A percentile compares a stretch with the other conserved stretches of the same genome.
These are phyloP conservation scores for Glonium stellatum DNA, from an alignment of 495 filamentous ascomycete species.

Conservation along the genomic window DNA sequence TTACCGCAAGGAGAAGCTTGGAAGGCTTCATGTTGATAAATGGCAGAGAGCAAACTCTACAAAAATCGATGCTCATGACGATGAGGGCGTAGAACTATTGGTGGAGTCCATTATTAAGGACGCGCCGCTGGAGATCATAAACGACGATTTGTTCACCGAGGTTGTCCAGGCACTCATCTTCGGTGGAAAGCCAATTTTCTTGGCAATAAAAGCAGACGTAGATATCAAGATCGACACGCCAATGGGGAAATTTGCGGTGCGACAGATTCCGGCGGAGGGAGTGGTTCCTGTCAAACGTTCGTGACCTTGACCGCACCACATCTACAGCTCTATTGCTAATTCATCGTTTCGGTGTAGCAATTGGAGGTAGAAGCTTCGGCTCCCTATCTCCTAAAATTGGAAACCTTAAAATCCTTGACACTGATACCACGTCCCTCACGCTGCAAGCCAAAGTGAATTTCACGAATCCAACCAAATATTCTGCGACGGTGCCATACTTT, in stretches of 20 bases:
- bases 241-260: slow-evolving; percentile 70
- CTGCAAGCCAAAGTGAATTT: slow-evolving; percentile 66
- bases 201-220: slow-evolving; percentile 72
- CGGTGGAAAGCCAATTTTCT: slow-evolving; percentile 52
- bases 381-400: slow-evolving; percentile 55
- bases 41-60: slow-evolving; percentile 87
- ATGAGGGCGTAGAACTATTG: slow-evolving; percentile 51
- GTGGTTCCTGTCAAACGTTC: slow-evolving; percentile 74
- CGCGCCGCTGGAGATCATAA: slow-evolving; percentile 72
- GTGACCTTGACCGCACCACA: slow-evolving; percentile 19
- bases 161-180: slow-evolving; percentile 72
- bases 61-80: slow-evolving; percentile 46
- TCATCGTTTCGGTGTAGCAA: slow-evolving; percentile 33
- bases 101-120: slow-evolving; percentile 69
- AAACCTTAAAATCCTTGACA: slow-evolving; percentile 59
- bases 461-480: slow-evolving; percentile 84
- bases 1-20: slow-evolving; percentile 68
- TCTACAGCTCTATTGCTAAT: slow-evolving; percentile 28
- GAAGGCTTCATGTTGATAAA: slow-evolving; percentile 62
- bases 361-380: slow-evolving; percentile 42
- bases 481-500: slow-evolving; percentile 67
- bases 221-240: slow-evolving; percentile 74
- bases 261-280: slow-evolving; percentile 76
- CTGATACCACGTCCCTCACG: slow-evolving; percentile 58
- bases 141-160: slow-evolving; percentile 65